phyloP scores from a whole-genome alignment of 306 rosid species.

The Vigna hirtella region DNA sequence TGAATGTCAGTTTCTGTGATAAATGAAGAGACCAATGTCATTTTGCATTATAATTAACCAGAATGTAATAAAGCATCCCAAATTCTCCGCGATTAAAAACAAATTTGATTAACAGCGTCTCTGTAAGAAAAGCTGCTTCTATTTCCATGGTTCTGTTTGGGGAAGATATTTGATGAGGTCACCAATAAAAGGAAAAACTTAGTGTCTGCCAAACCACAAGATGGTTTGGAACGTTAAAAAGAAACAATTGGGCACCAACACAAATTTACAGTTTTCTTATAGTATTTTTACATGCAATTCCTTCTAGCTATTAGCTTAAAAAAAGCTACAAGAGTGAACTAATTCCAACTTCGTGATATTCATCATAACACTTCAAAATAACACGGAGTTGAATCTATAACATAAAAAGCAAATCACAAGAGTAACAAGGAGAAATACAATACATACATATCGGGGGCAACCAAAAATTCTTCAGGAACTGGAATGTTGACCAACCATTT shows the following conservation, averaged over 20 bases:
- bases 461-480: constrained; percentile 42
- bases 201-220: constrained; percentile 9
- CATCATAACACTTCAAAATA: constrained; percentile 31
- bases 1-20: background rate
- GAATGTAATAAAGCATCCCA: background rate
- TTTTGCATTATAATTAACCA: background rate
- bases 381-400: constrained; percentile 38
- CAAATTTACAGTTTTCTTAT: constrained; percentile 24
- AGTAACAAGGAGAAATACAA: constrained; percentile 44
- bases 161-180: constrained; percentile 28
- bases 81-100: constrained; percentile 15
- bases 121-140: constrained; percentile 26
- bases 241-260: constrained; percentile 5
- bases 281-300: constrained; percentile 6
- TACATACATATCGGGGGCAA: constrained; percentile 53
- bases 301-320: constrained; percentile 21
- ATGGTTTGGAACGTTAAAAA: constrained; percentile 30
- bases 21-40: background rate
- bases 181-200: background rate
- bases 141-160: constrained; percentile 27
- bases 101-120: background rate
- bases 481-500: constrained; percentile 41
- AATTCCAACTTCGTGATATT: constrained; percentile 30
- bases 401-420: constrained; percentile 35
- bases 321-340: constrained; percentile 15